Conservation (phyloP, 2,329 filamentous ascomycete genomes). For the Lecanicillium sp. region DNA sequence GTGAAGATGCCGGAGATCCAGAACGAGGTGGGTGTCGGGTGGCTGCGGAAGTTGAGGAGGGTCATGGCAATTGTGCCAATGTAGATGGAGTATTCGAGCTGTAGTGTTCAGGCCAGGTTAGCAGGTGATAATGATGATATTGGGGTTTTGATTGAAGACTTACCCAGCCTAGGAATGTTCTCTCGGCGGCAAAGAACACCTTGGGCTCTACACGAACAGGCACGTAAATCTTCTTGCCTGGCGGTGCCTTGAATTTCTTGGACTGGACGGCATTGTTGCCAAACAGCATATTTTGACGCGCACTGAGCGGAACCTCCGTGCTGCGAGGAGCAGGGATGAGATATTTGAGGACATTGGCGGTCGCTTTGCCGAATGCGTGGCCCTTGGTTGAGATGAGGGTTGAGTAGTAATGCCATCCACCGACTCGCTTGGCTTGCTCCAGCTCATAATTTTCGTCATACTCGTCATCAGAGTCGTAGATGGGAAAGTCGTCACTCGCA, state of each 20-base stretch:
- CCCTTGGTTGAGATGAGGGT: conserved; percentile 46
- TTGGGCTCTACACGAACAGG: conserved; percentile 95
- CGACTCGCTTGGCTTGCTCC: conserved; percentile 68
- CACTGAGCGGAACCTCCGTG: conserved; percentile 49
- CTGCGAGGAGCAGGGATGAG: conserved; percentile 48
- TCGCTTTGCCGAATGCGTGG: conserved; percentile 31
- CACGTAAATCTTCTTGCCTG: conserved; percentile 89
- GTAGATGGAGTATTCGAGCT: conserved; percentile 95
- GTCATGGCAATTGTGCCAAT: conserved; percentile 81
- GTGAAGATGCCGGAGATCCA: conserved; percentile 73
- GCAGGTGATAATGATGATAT: conserved; percentile 11
- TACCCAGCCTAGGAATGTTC: conserved; percentile 92
- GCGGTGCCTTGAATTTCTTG: conserved; percentile 63
- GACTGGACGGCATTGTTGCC: conserved; percentile 47
- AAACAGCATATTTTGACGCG: conserved; percentile 45
- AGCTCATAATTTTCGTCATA: conserved; percentile 67
- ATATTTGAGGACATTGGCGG: conserved; percentile 37
- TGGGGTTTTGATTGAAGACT: conserved; percentile 22
- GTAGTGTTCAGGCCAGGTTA: conserved; percentile 5
- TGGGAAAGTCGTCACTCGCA: conserved; percentile 63
- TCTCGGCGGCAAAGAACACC: conserved; percentile 92
- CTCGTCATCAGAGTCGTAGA: conserved; percentile 84
- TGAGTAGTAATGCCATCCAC: conserved; percentile 68
- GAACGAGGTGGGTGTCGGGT: conserved; percentile 52
- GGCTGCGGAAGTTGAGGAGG: conserved; percentile 69